phyloP scores from a whole-genome alignment of 176 grass and related monocot species.

The Guadua angustifolia region DNA sequence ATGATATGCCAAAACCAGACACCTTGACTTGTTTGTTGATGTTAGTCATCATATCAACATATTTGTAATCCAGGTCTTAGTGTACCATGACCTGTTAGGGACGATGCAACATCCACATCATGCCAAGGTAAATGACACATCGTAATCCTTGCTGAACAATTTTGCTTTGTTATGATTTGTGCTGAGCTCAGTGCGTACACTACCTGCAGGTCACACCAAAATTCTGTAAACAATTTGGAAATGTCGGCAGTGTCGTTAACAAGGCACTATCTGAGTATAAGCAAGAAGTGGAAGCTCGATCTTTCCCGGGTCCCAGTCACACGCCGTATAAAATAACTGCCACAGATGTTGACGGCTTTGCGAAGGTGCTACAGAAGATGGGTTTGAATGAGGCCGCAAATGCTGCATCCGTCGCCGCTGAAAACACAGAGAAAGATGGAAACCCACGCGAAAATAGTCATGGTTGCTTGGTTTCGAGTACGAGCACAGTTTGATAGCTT shows the following conservation, averaged over 20 bases:
- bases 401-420: conserved; percentile 65
- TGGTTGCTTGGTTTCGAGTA: neutral
- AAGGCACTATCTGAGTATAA: conserved; percentile 75
- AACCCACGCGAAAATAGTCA: conserved; percentile 32
- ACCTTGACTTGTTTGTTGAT: neutral
- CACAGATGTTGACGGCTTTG: conserved; percentile 69
- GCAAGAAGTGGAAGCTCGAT: conserved; percentile 69
- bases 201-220: conserved; percentile 82
- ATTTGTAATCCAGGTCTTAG: conserved; percentile 70
- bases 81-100: conserved; percentile 92
- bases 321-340: conserved; percentile 73
- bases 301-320: conserved; percentile 71
- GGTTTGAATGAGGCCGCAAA: conserved; percentile 75
- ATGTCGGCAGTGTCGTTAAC: conserved; percentile 72
- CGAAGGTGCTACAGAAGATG: conserved; percentile 73
- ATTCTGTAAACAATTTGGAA: conserved; percentile 82
- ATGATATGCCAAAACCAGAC: neutral
- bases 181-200: neutral
- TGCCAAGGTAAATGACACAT: conserved; percentile 60
- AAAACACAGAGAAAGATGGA: conserved; percentile 46
- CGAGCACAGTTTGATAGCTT: neutral
- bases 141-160: neutral
- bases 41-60: neutral
- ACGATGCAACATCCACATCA: conserved; percentile 95
- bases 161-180: neutral